Evolutionary conservation across 805 yeast species (phyloP), one percentile per base, ranked within the genome.

Genomic region (Candida orba): DNA sequence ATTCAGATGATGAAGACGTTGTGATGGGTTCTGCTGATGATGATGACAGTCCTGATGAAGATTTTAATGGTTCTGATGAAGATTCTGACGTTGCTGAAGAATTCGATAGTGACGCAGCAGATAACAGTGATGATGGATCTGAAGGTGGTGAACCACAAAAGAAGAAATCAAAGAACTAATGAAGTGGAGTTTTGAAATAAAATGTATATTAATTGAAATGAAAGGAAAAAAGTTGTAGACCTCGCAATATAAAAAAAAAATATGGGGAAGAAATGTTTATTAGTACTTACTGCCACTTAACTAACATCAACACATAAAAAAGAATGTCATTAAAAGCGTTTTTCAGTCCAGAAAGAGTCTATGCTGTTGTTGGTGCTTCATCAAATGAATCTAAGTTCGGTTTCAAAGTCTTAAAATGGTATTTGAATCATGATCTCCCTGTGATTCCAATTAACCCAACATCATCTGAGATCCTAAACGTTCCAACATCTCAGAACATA

Each of bases 21-120:
- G 78, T 71, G 49, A 68, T 76, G 72, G 78, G 82, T 12, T 84
- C 93, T 50, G 95, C 91, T 3, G 95, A 80, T 44, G 95, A 84
- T 47, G 84, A 79, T 43, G 95, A 85, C 56, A 78, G 84, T 46
- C 74, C 66, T 24, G 98, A 89, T 66, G 96, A 83, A 60, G 98
- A 91, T 63, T 91, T 90, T 69, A 60, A 44, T 22, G 75, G 64
- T 25, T 74, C 69, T 6, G 96, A 87, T 56, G 91, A 84, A 57
- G 81, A 88, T 53, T 71, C 66, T 25, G 57, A 55, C 30, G 53
- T 50, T 35, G 56, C 54, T 12, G 68, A 62, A 23, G 66, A 54
- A 40, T 54, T 45, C 33, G 57, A 53, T 32, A 50, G 55, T 29
- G 56, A 54, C 34, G 55, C 52, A 8, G 41, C 43, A 13, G 42